Conservation (phyloP, 345 rosid species). For the Punica granatum region DNA sequence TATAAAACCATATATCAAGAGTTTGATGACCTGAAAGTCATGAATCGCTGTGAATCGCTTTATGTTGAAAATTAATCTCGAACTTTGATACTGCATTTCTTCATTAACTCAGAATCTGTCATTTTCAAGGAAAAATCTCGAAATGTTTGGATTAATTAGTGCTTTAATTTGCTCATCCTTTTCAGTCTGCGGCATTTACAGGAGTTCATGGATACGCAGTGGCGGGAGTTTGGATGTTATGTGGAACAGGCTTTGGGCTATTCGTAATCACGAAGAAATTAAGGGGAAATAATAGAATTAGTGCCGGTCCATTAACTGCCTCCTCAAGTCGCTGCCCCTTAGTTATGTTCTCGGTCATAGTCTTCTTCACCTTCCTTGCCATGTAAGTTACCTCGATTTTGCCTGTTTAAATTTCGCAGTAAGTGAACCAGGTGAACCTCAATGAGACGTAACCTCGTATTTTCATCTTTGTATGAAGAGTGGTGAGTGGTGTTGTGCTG, state of each 20-base stretch:
- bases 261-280: constrained; percentile 21
- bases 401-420: neutral
- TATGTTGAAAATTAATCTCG: too few species aligned
- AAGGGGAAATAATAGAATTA: neutral
- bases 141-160: neutral
- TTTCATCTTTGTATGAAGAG: constrained; percentile 18
- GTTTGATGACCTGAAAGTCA: too few species aligned
- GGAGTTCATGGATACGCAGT: constrained; percentile 54
- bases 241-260: constrained; percentile 41
- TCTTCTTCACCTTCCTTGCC: constrained; percentile 40
- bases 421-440: neutral
- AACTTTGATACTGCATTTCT: too few species aligned
- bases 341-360: constrained; percentile 24
- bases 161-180: constrained; percentile 16
- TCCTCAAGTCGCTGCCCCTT: constrained; percentile 20
- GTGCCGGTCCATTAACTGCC: constrained; percentile 6
- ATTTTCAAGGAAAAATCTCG: neutral
- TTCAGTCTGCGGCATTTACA: constrained; percentile 76
- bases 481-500: constrained; percentile 32
- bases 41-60: too few species aligned
- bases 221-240: constrained; percentile 46
- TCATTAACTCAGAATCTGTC: too few species aligned
- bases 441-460: neutral
- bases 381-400: constrained; percentile 31
- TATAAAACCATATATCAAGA: too few species aligned